phyloP scores from a whole-genome alignment of 148 eudicot genomes.

The Vaccinium corymbosum region DNA sequence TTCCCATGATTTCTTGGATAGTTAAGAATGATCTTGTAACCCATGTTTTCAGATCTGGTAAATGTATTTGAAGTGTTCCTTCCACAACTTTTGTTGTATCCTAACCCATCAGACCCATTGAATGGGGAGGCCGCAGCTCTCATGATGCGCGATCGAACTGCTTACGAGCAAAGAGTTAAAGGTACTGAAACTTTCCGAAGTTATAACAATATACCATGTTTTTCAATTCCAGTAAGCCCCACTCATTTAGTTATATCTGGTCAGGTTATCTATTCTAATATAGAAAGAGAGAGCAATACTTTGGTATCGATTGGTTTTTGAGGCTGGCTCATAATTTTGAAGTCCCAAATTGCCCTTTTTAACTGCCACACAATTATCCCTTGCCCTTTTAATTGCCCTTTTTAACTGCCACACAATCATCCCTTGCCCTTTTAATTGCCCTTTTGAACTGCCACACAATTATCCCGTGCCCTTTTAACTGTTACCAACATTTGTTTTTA shows the following conservation, averaged over 20 bases:
- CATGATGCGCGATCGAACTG: conserved; percentile 72
- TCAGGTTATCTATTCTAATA: background rate
- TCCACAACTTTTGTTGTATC: conserved; percentile 86
- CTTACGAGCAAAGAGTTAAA: conserved; percentile 74
- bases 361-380: too few relatives aligned
- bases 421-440: too few relatives aligned
- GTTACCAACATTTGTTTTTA: too few relatives aligned
- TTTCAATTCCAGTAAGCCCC: background rate
- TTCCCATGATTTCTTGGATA: background rate
- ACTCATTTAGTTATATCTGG: background rate
- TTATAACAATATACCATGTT: background rate
- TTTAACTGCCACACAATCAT: too few relatives aligned
- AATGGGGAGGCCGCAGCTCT: conserved; percentile 89
- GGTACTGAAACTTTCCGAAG: conserved; percentile 38
- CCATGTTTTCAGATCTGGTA: conserved; percentile 58
- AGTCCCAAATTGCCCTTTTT: too few relatives aligned
- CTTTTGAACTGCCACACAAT: too few relatives aligned
- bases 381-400: too few relatives aligned
- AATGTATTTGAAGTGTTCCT: conserved; percentile 90
- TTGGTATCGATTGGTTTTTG: too few relatives aligned
- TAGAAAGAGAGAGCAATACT: too few relatives aligned
- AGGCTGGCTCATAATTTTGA: too few relatives aligned
- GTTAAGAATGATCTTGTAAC: conserved; percentile 12
- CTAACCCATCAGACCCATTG: conserved; percentile 90
- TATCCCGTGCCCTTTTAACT: too few relatives aligned